Base-by-base conservation (phyloP, 2,329 filamentous ascomycete genomes). In the Tolypocladium nubicola region DNA sequence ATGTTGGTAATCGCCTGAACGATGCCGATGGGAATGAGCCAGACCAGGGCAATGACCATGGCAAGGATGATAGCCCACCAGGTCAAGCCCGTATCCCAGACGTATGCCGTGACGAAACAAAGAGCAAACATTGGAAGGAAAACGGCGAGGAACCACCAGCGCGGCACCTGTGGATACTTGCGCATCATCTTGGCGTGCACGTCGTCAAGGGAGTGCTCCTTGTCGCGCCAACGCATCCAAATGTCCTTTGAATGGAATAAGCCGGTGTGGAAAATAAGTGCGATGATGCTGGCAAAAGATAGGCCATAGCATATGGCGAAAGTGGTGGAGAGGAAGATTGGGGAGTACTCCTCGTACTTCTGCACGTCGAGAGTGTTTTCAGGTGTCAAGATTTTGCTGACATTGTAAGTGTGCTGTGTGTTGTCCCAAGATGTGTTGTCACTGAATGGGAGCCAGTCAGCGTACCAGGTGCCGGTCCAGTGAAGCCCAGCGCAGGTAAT, bases 391-490 rank as follows among this genome's bases (percentile, higher is more conserved):
- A 84, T 81, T 6, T 73, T 74, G 37, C 68, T 71, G 10, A 81
- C 78, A 38, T 79, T 75, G 62, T 84, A 84, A 1, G 67, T 56
- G 1, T 65, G 62, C 21, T 79, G 79, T 0, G 76, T 82, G 57
- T 84, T 84, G 67, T 84, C 81, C 60, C 79, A 84, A 0, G 76
- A 80, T 52, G 77, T 74, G 3, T 76, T 76, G 13, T 76, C 78
- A 14, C 79, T 75, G 52, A 84, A 69, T 0, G 81, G 81, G n/a
- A 84, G 65, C 54, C 81, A 83, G 3, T 81, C 75, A 1, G 79
- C 73, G 61, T 76, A 75, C 55, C 75, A 65, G 1, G 72, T 70
- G 19, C 76, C 76, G 0, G 70, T 70, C 62, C 78, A 79, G 16
- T 75, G 71, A 21, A 80, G 72, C 7, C 75, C 75, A 3, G 79